Evolutionary conservation across 2,329 filamentous ascomycete species (phyloP).

Genomic region (Phialophora verrucosa): DNA sequence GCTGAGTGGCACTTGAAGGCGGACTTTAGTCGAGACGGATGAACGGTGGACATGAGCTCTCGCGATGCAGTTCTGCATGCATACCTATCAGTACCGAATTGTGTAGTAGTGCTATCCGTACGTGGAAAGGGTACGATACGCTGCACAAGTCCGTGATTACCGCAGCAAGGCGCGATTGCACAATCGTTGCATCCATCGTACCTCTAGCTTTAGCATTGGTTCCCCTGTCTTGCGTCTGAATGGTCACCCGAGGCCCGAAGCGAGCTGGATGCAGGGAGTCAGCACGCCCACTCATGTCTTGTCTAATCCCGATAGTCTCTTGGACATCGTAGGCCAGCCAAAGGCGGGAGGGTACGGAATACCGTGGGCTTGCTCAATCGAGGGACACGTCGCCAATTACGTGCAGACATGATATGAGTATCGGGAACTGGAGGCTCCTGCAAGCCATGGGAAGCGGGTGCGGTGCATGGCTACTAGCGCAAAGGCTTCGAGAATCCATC

Average conservation of each 20-base stretch:
- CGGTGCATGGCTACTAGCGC: too few species aligned
- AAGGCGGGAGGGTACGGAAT: too few species aligned
- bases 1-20: conserved; percentile 17
- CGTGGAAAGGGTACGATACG: background rate
- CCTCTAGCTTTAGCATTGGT: conserved; percentile 6
- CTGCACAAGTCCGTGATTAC: conserved; percentile 3
- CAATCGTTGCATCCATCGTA: background rate
- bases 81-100: conserved; percentile 11
- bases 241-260: conserved; percentile 17
- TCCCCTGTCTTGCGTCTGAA: conserved; percentile 2
- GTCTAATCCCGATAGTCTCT: background rate
- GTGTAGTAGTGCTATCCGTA: background rate
- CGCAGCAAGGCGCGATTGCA: background rate
- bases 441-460: background rate
- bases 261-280: conserved; percentile 14
- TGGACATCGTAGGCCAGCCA: background rate
- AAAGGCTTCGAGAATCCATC: background rate
- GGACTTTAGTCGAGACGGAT: background rate
- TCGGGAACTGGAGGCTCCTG: background rate
- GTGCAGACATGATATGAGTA: background rate
- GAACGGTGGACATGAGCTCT: background rate
- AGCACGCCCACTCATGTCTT: background rate
- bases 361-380: background rate
- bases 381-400: background rate
- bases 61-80: background rate